Evolutionary conservation across 1,284 basidiomycete species (phyloP), one percentile per base, ranked within the genome.

Genomic region (Boletus semigastroideus): DNA sequence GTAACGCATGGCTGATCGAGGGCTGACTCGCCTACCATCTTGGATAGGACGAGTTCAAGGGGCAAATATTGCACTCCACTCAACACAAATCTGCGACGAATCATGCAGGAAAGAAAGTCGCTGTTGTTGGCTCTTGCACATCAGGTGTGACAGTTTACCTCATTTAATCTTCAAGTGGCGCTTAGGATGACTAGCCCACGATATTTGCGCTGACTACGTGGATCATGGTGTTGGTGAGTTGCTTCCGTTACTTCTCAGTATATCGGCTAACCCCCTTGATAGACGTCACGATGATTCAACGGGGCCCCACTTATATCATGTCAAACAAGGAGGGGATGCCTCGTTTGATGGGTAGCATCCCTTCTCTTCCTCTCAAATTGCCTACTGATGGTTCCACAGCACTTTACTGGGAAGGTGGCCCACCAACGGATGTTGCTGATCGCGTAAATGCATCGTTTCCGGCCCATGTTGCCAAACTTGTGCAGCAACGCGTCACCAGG

Each of bases 251-350:
- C 10, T n/a, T 3, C 16, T 22, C 4, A 5, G 27, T 20, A 11
- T 27, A 25, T 20, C 16, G 25, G 10, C 17, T 39, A 16, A 52
- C 25, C 3, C 43, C 5, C n/a, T 22, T 34, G 42, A n/a, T 36
- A 79, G 79, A 80, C 43, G 76, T 83, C 5, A 84, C 83, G 4
- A 80, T 87, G 71, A 78, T 79, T 53, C 86, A 88, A 66, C 75
- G 86, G 25, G 74, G 74, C 30, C 75, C 80, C 4, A 87, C 82
- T 10, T 86, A 83, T 62, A 69, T 87, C 58, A 82, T 87, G 59
- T 66, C 65, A 14, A 78, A 75, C 63, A 54, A 77, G 72, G 42
- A 75, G 69, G 68, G 72, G 71, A 59, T 79, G 73, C 53, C 70
- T 69, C 68, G 69, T 65, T 14, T 68, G 59, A 9, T 66, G 72